Conservation (phyloP, 2,329 filamentous ascomycete genomes). For the Sclerotinia spermophila region DNA sequence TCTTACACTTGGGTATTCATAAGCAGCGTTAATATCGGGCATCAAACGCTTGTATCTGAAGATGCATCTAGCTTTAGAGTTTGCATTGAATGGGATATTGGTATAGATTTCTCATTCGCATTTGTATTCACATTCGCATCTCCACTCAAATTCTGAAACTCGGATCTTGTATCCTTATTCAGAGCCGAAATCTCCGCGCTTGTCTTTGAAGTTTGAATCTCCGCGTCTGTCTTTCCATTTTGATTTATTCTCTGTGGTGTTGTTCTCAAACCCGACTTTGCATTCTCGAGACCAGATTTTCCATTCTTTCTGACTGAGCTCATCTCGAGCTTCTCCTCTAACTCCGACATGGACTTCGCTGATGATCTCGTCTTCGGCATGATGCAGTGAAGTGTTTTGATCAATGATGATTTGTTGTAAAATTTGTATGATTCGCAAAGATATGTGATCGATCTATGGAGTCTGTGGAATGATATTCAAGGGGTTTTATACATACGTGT, state of each 20-base stretch:
- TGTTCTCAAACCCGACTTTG: too few species aligned
- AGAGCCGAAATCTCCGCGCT: rapidly evolving
- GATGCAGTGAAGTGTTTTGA: not conserved
- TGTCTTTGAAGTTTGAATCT: not conserved
- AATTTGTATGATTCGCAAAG: too few species aligned
- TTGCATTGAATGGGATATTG: too few species aligned
- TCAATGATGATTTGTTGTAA: too few species aligned
- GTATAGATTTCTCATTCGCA: not conserved
- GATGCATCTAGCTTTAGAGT: not conserved
- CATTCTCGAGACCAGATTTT: not conserved
- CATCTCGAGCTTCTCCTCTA: not conserved
- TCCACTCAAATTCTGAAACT: too few species aligned
- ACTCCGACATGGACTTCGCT: not conserved
- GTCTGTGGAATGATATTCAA: too few species aligned
- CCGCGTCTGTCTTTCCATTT: rapidly evolving
- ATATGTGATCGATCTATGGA: too few species aligned
- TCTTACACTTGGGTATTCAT: not conserved
- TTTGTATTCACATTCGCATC: too few species aligned
- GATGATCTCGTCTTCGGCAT: not conserved
- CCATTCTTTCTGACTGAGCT: too few species aligned
- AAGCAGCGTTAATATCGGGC: not conserved
- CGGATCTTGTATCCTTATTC: not conserved
- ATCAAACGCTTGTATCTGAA: rapidly evolving
- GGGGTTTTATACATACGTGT: too few species aligned
- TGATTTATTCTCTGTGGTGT: too few species aligned